Evolutionary conservation across 2,329 filamentous ascomycete genomes (phyloP).

Genomic region (Alternaria consortialis): DNA sequence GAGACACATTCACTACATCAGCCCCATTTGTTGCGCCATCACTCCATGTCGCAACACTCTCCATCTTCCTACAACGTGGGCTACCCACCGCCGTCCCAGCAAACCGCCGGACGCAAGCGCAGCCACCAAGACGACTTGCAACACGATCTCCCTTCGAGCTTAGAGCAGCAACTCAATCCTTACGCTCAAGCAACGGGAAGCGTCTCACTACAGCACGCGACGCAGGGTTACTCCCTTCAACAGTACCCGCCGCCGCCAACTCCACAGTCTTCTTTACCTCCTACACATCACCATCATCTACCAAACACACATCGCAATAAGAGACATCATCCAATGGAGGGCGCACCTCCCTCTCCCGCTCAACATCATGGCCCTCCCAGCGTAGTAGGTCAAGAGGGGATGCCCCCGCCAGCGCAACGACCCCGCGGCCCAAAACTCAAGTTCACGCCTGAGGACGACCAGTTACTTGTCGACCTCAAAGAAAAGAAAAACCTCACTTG

Average conservation of each 20-base stretch:
- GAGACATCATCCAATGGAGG: constrained; percentile 65
- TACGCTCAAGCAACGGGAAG: constrained; percentile 50
- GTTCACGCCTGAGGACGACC: constrained; percentile 92
- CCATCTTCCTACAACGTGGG: constrained; percentile 50
- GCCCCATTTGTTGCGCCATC: constrained; percentile 47
- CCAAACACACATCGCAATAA: constrained; percentile 74
- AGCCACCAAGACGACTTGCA: constrained; percentile 53
- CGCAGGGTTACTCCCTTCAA: constrained; percentile 49
- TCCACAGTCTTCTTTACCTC: constrained; percentile 39
- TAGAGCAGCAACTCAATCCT: constrained; percentile 51
- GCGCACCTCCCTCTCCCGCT: constrained; percentile 46
- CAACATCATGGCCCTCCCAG: constrained; percentile 73
- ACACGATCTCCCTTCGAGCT: constrained; percentile 50
- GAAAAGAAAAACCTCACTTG: constrained; percentile 94
- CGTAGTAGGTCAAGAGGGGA: constrained; percentile 84
- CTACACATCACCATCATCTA: constrained; percentile 78
- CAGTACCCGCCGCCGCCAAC: constrained; percentile 45
- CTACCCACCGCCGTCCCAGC: constrained; percentile 44
- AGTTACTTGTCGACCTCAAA: constrained; percentile 86
- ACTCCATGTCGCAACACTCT: constrained; percentile 49
- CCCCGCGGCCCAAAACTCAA: constrained; percentile 91
- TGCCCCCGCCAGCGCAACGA: constrained; percentile 82
- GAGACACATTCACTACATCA: constrained; percentile 50
- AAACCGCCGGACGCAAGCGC: constrained; percentile 53
- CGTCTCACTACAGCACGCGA: constrained; percentile 52